Percentiles rank a stretch among this genome's conserved stretches.
Evolutionary conservation across 1,284 basidiomycete genomes (phyloP).

Genomic region (Dichomitus squalens): DNA sequence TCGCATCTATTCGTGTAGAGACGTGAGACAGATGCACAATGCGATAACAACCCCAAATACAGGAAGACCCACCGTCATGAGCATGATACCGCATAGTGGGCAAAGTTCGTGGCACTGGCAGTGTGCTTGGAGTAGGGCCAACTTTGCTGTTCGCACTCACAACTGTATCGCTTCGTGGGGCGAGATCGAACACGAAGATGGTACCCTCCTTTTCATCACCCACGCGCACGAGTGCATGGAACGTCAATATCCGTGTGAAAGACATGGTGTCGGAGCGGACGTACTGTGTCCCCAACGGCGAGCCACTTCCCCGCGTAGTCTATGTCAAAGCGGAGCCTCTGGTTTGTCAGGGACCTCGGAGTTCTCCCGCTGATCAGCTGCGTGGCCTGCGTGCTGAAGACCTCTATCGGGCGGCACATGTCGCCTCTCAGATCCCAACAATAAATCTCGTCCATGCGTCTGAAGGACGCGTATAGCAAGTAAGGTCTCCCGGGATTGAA

Average conservation of each 20-base stretch:
- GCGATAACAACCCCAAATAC: neutral
- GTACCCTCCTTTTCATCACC: slow-evolving; percentile 20
- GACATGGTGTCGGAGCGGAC: slow-evolving; percentile 17
- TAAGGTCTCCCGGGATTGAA: slow-evolving; percentile 79
- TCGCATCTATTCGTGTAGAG: slow-evolving; percentile 46
- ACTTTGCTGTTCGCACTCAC: slow-evolving; percentile 1
- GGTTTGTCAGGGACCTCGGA: slow-evolving; percentile 59
- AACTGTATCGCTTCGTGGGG: slow-evolving; percentile 12
- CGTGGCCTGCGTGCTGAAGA: slow-evolving; percentile 33
- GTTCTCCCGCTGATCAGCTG: slow-evolving; percentile 9
- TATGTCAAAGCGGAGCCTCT: slow-evolving; percentile 77
- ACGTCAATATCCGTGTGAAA: slow-evolving; percentile 7
- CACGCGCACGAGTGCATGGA: slow-evolving; percentile 4
- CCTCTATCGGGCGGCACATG: slow-evolving; percentile 47
- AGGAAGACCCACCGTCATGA: slow-evolving; percentile 20
- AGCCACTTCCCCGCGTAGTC: slow-evolving; percentile 74
- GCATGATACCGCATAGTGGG: slow-evolving; percentile 19
- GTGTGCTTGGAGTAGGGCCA: neutral
- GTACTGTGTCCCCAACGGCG: slow-evolving; percentile 72
- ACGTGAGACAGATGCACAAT: slow-evolving; percentile 4
- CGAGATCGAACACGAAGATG: slow-evolving; percentile 24
- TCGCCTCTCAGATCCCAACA: slow-evolving; percentile 81
- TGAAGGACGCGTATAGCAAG: slow-evolving; percentile 78
- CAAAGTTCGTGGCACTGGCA: slow-evolving; percentile 13
- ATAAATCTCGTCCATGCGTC: slow-evolving; percentile 66